These are phyloP conservation scores for Lentithecium fluviatile DNA, from an alignment of 495 filamentous ascomycete genomes.

Conservation along the genomic window DNA sequence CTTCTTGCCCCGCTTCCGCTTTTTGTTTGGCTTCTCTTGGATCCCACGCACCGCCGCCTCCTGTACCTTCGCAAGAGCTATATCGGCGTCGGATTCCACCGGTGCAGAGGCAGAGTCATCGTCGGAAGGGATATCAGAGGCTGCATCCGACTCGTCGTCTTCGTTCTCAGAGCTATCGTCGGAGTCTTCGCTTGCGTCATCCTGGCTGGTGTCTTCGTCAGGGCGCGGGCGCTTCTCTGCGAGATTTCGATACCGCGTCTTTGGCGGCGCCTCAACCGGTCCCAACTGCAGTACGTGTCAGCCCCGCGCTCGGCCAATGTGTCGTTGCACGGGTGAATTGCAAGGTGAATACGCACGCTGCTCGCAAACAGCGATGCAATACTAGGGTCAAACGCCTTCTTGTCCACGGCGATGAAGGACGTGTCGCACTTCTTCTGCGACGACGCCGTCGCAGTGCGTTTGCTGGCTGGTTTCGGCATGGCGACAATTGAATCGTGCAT, in stretches of 20 bases:
- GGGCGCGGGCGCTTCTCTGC: neutral
- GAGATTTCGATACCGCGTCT: constrained; percentile 28
- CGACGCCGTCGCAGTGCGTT: constrained; percentile 13
- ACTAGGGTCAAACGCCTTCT: constrained; percentile 61
- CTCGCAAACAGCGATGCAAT: constrained; percentile 77
- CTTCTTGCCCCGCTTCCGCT: constrained; percentile 71
- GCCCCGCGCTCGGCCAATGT: neutral
- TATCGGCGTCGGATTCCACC: constrained; percentile 6
- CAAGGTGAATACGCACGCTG: constrained; percentile 60
- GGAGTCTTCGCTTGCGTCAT: neutral
- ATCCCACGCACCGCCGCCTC: constrained; percentile 14
- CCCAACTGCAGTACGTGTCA: constrained; percentile 21
- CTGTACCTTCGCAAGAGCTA: constrained; percentile 16
- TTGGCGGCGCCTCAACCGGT: constrained; percentile 31
- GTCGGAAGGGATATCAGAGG: neutral
- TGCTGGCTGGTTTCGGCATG: constrained; percentile 29
- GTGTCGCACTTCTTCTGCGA: neutral
- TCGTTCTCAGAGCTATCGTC: neutral
- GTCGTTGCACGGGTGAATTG: constrained; percentile 1
- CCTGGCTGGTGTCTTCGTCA: constrained; percentile 10
- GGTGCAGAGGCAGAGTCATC: constrained; percentile 6
- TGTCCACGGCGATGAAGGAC: constrained; percentile 20
- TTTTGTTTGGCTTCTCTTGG: constrained; percentile 41
- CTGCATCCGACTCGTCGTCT: constrained; percentile 7
- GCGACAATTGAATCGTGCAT: neutral